Evolutionary conservation across 352 stramenopile genomes (phyloP), one percentile per base, ranked within the genome.

Genomic region (Globisporangium okanoganense): DNA sequence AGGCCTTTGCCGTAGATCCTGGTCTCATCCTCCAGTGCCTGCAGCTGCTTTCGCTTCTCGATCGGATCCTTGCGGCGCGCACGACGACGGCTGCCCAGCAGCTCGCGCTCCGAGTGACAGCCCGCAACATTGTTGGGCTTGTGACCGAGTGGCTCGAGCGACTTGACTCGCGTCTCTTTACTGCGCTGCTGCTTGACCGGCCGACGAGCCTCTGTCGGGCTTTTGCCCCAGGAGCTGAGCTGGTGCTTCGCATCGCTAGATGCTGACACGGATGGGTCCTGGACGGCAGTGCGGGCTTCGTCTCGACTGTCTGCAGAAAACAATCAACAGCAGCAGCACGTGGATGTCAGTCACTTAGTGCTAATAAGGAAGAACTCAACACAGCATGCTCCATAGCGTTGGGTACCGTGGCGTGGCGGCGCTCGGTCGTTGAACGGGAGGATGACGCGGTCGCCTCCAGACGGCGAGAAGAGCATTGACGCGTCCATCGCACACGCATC

Each of bases 401-500:
- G 10, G 20, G 18, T 38, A 50, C 53, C 53, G 50, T 59, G 54
- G 18, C 54, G 54, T 13, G 12, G 24, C 43, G 13, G 25, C 31
- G n/a, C 7, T 24, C 9, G 8, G 25, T 20, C 25, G 18, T 10
- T 13, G 16, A 24, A 29, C 4, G 54, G 54, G 24, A 25, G 16
- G 36, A 60, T 60, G 24, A 60, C 38, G 25, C 38, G 38, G 54
- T 41, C 25, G 38, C 22, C 54, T 8, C 14, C 20, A 3, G 36
- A 51, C 13, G 54, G 54, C 9, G 36, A 60, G 18, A 60, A 60
- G 22, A 60, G 38, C 54, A 60, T 22, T 16, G 54, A 60, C 27
- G 54, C 13, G 8, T 60, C 31, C 54, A 60, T 60, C 38, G 18
- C 9, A 12, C 18, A 14, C 8, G 25, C 48, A n/a, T 43, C 40